Evolutionary conservation across 2,329 filamentous ascomycete species (phyloP), one percentile per base, ranked within the genome.

Genomic region (Phaeosphaeria sp.): DNA sequence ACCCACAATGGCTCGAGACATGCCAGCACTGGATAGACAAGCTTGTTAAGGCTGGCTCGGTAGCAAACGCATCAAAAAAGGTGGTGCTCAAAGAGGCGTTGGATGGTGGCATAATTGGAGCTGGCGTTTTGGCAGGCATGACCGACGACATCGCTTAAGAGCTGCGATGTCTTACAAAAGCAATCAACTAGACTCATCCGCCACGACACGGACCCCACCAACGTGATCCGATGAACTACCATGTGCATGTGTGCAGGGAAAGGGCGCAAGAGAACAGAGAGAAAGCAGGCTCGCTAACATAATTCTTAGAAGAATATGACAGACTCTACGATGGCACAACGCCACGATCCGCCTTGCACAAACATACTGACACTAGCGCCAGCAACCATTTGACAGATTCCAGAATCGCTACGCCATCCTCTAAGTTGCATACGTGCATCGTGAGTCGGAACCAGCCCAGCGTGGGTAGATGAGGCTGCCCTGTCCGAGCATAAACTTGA

Each of bases 1-100:
- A 92, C 68, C 90, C 91, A 48, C 84, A 90, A 65, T 93, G 91
- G 75, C 80, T 91, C 43, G 77, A 80, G 45, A 89, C 90, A 66
- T 92, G 89, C 63, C 90, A 93, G 74, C 69, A 77, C 15, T 90
- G 90, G 69, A 82, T 93, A 49, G 87, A 92, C 59, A 76, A 78
- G 4, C 73, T 85, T 15, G 79, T 84, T 20, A 79, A 80, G 36
- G 77, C 79, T 42, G 81, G 80, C 25, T 77, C 69, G 13, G 45
- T 36, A 1, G 76, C 76, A 6, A 75, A 76, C 56, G 47, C 40
- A 1, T 60, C 62, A 7, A 84, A 83, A 61, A 79, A 78, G 27
- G 80, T 85, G 1, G 82, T 84, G 42, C 67, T 85, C 40, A 78
- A 79, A 45, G 83, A 85, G 68, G 82, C 83, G 21, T 77, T 79